Conservation (phyloP, 768 basidiomycete genomes). For the Clitopilus hobsonii region DNA sequence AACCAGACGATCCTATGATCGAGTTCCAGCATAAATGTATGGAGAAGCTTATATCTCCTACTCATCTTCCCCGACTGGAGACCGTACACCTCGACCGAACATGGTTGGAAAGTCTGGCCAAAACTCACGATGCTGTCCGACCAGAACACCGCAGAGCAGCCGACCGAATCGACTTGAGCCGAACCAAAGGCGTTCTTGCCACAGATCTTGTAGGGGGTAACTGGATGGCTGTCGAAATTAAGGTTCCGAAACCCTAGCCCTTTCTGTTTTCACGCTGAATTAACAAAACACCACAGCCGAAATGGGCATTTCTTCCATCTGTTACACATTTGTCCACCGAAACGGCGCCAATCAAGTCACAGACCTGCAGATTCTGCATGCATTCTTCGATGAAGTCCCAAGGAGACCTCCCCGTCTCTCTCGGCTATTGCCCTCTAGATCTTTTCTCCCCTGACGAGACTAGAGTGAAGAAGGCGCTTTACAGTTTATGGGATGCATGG, state of each 20-base stretch:
- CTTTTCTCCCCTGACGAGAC: constrained; percentile 67
- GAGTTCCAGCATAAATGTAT: constrained; percentile 66
- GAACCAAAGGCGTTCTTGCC: constrained; percentile 63
- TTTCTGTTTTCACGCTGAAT: neutral
- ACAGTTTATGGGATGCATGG: constrained; percentile 74
- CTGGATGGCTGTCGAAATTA: constrained; percentile 82
- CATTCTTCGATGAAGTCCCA: constrained; percentile 55
- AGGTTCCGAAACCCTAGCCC: constrained; percentile 44
- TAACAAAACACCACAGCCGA: constrained; percentile 59
- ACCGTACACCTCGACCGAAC: constrained; percentile 38
- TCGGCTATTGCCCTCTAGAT: constrained; percentile 84
- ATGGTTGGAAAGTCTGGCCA: constrained; percentile 61
- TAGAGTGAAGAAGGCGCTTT: constrained; percentile 65
- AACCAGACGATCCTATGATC: constrained; percentile 33
- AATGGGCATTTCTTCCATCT: constrained; percentile 92
- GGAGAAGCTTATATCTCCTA: constrained; percentile 53
- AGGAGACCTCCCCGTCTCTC: constrained; percentile 31
- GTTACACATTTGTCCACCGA: constrained; percentile 52
- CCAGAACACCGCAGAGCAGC: constrained; percentile 50
- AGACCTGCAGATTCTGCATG: constrained; percentile 89
- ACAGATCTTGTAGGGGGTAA: constrained; percentile 71
- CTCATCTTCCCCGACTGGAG: constrained; percentile 55
- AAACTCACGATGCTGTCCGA: constrained; percentile 41
- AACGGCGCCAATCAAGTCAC: constrained; percentile 56
- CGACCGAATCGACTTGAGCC: constrained; percentile 55